These are phyloP conservation scores for Physocladia obscura DNA, from an alignment of 192 early-diverging fungal genomes.

Conservation along the genomic window DNA sequence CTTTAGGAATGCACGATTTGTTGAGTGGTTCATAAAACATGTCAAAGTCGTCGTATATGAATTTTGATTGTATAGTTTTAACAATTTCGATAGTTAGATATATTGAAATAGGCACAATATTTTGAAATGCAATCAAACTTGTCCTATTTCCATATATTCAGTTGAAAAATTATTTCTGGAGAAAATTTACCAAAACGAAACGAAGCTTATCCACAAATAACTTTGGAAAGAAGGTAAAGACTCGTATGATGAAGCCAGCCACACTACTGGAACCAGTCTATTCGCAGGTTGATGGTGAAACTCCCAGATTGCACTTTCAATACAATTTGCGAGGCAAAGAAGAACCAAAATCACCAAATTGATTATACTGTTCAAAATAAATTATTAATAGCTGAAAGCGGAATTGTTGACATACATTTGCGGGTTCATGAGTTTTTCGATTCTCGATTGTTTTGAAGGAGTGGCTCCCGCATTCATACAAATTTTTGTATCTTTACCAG, in stretches of 20 bases:
- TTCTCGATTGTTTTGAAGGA: slow-evolving; percentile 83
- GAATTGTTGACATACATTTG: slow-evolving; percentile 37
- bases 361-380: slow-evolving; percentile 46
- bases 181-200: slow-evolving; percentile 37
- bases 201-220: slow-evolving; percentile 27
- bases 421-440: slow-evolving; percentile 83
- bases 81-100: slow-evolving; percentile 93
- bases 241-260: slow-evolving; percentile 7
- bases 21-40: slow-evolving; percentile 83
- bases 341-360: slow-evolving; percentile 80
- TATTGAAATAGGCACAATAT: slow-evolving; percentile 93
- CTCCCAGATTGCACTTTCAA: slow-evolving; percentile 40
- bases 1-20: slow-evolving; percentile 75
- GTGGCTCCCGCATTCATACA: slow-evolving; percentile 87
- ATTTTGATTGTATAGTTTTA: slow-evolving; percentile 85
- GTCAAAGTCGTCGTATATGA: slow-evolving; percentile 86
- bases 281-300: background rate
- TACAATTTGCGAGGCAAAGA: slow-evolving; percentile 48
- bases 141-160: slow-evolving; percentile 59
- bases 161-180: background rate
- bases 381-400: background rate
- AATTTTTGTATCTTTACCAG: slow-evolving; percentile 90
- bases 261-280: background rate
- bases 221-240: background rate
- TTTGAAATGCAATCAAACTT: slow-evolving; percentile 88